These are phyloP conservation scores for Pseudonitzschia delicatissima DNA, from an alignment of 108 stramenopile species.

Conservation along the genomic window DNA sequence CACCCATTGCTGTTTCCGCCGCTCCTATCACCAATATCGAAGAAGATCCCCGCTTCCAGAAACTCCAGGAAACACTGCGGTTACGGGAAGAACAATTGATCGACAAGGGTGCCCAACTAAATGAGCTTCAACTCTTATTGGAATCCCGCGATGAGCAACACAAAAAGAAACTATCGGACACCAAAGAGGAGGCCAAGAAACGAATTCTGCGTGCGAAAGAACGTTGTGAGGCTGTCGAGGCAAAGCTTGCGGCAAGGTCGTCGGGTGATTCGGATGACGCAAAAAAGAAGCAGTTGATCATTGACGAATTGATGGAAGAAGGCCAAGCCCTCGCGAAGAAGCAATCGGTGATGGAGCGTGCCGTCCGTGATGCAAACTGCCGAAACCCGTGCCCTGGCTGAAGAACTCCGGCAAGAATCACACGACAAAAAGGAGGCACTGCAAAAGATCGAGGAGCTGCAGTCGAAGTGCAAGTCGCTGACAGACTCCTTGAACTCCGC, in stretches of 20 bases:
- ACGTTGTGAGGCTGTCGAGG: slow-evolving; percentile 67
- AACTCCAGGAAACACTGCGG: slow-evolving; percentile 19
- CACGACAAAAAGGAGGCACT: slow-evolving; percentile 14
- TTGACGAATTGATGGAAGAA: slow-evolving; percentile 62
- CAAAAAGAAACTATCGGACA: slow-evolving; percentile 44
- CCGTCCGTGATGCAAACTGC: slow-evolving; percentile 62
- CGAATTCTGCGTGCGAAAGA: slow-evolving; percentile 65
- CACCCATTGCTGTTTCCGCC: neutral
- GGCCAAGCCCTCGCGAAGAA: slow-evolving; percentile 71
- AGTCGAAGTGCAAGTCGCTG: slow-evolving; percentile 52
- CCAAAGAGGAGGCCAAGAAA: slow-evolving; percentile 81
- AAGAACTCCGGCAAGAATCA: slow-evolving; percentile 48
- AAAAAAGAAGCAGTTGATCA: slow-evolving; percentile 53
- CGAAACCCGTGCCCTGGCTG: slow-evolving; percentile 54
- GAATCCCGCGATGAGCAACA: slow-evolving; percentile 58
- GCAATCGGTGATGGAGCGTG: slow-evolving; percentile 75
- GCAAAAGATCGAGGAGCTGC: slow-evolving; percentile 43
- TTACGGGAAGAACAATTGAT: slow-evolving; percentile 66
- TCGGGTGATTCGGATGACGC: slow-evolving; percentile 10
- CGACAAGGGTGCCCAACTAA: slow-evolving; percentile 64
- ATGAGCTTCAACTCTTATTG: slow-evolving; percentile 41
- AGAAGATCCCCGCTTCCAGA: slow-evolving; percentile 27
- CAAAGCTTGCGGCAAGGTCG: slow-evolving; percentile 14
- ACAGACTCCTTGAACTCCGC: slow-evolving; percentile 58
- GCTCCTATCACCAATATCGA: slow-evolving; percentile 13